Conservation (phyloP, 164 flowering plant genomes). For the Berberis vulgaris region DNA sequence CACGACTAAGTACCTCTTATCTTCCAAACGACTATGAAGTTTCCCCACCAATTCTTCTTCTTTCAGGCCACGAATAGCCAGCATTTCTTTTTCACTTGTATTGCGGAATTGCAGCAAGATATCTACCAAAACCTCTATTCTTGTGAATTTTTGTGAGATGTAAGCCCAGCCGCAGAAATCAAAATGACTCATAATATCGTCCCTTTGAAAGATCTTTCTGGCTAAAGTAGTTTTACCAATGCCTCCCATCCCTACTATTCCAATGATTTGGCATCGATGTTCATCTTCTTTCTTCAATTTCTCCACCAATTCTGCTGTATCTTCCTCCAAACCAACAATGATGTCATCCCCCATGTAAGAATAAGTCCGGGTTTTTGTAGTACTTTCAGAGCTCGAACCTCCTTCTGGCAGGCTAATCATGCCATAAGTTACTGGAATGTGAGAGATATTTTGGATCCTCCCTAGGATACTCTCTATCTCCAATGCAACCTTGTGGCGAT, state of each 20-base stretch:
- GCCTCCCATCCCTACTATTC: conserved; percentile 15
- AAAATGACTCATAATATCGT: too few relatives aligned
- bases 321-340: conserved; percentile 7
- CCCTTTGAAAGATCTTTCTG: conserved; percentile 12
- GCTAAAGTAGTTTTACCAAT: conserved; percentile 20
- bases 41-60: too few relatives aligned
- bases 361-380: neutral
- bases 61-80: too few relatives aligned
- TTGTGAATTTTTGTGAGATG: too few relatives aligned
- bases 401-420: too few relatives aligned
- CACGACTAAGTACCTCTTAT: conserved; percentile 13
- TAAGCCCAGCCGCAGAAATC: too few relatives aligned
- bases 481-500: too few relatives aligned
- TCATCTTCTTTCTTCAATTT: neutral
- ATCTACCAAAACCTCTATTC: too few relatives aligned
- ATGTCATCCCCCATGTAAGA: neutral
- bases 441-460: too few relatives aligned
- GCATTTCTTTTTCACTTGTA: too few relatives aligned
- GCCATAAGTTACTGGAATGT: too few relatives aligned
- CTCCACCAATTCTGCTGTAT: neutral
- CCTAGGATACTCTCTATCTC: too few relatives aligned
- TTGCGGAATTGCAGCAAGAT: conserved; percentile 3
- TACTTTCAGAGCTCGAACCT: neutral
- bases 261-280: neutral
- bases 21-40: neutral